Conservation (phyloP, 176 grass and related monocot species). For the Rhynchospora pubera region DNA sequence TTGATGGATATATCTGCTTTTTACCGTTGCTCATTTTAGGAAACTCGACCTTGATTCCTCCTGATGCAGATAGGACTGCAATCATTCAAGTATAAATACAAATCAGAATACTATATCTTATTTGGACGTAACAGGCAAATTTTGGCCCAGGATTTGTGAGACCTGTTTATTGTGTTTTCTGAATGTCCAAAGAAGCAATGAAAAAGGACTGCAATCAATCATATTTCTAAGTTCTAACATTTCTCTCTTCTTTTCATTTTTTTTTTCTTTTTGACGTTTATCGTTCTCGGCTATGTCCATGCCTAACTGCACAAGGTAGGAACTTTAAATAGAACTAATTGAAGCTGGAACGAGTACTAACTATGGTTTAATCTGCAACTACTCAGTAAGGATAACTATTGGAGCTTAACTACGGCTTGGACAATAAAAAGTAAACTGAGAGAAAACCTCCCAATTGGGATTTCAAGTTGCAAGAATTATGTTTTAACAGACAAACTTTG, state of each 20-base stretch:
- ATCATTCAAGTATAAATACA: conserved; percentile 10
- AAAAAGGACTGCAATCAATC: neutral
- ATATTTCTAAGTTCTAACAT: neutral
- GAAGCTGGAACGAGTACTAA: neutral
- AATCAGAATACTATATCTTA: conserved; percentile 14
- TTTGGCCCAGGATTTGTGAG: neutral
- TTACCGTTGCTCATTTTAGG: conserved; percentile 76
- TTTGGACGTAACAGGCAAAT: neutral
- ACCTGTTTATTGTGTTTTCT: neutral
- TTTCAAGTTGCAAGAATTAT: neutral
- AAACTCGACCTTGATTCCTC: conserved; percentile 76
- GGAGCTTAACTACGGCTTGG: neutral
- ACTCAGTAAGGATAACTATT: neutral
- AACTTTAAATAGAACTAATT: neutral
- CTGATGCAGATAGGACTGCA: conserved; percentile 84
- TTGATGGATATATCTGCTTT: conserved; percentile 9
- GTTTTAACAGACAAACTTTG: neutral
- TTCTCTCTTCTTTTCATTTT: neutral
- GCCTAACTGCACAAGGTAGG: neutral
- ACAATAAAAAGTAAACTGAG: neutral
- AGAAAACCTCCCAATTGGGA: neutral
- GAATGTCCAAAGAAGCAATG: neutral
- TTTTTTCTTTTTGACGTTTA: neutral
- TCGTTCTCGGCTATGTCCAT: neutral
- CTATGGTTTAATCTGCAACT: neutral